These are phyloP conservation scores for Aspergillus affinis DNA, from an alignment of 495 filamentous ascomycete species.

Conservation along the genomic window DNA sequence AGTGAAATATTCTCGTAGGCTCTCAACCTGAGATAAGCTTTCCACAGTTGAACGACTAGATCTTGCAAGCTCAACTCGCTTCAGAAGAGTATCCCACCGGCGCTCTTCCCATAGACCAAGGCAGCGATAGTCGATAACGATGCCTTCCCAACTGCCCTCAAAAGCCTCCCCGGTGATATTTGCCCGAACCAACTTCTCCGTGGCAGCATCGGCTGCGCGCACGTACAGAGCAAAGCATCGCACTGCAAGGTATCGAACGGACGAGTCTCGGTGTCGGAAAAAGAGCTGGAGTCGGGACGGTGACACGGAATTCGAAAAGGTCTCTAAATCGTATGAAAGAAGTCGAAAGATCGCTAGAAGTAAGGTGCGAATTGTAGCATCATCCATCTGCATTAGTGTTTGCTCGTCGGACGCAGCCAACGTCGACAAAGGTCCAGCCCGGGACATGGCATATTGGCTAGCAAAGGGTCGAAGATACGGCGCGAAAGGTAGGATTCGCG, in stretches of 20 bases:
- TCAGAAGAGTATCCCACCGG: constrained; percentile 38
- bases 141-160: constrained; percentile 72
- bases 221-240: constrained; percentile 76
- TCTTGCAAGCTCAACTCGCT: constrained; percentile 23
- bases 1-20: constrained; percentile 46
- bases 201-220: constrained; percentile 74
- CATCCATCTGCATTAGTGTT: constrained; percentile 38
- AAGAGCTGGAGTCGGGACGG: constrained; percentile 66
- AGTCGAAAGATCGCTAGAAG: constrained; percentile 76
- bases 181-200: constrained; percentile 64
- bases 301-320: constrained; percentile 59
- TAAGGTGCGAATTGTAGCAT: constrained; percentile 33
- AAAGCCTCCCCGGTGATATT: constrained; percentile 63
- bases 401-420: constrained; percentile 40
- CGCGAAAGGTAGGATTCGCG: constrained; percentile 74
- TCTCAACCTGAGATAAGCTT: constrained; percentile 31
- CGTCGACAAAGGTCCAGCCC: constrained; percentile 39
- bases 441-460: constrained; percentile 45
- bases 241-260: constrained; percentile 77
- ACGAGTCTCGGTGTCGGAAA: constrained; percentile 57
- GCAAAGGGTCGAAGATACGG: constrained; percentile 60
- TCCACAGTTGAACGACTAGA: constrained; percentile 24
- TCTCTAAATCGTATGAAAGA: constrained; percentile 66
- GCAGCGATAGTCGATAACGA: constrained; percentile 78
- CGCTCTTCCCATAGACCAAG: constrained; percentile 76